Evolutionary conservation across 768 basidiomycete species (phyloP), one percentile per base, ranked within the genome.

Genomic region (Lentinula boryana): DNA sequence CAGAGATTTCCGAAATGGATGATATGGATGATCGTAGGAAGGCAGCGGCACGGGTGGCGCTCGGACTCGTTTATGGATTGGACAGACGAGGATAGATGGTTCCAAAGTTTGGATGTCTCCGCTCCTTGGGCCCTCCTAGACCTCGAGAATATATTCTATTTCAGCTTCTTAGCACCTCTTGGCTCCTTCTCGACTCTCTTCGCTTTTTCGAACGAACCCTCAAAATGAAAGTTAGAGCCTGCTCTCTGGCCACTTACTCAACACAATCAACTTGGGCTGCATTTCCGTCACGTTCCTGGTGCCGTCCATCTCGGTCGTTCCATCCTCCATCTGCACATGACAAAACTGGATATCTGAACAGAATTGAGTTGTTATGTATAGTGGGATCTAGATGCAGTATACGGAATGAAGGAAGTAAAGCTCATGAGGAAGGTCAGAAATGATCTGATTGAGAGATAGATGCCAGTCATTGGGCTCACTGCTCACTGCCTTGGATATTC

Each of bases 1-100:
- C 82, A 23, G 88, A 92, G 74, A 91, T 92, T 64, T 78, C 84
- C 23, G 79, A 75, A 10, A 88, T 92, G 74, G 73, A 76, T 5
- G 78, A 86, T 66, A 83, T 86, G 64, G 78, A 76, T 23, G 87
- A 88, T 72, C 76, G 84, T 64, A 75, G 86, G 65, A 81, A 75
- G 65, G 85, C 88, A 27, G 90, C 90, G 0, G 90, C 90, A 7
- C 75, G 77, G 50, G 87, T 89, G 21, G 88, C 90, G 23, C 74
- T 92, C 0, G 87, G 87, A 0, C 71, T 92, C 55, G 88, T 86
- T 5, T 87, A 89, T 70, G 89, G 88, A 2, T 72, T 91, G 57
- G 77, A 80, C 58, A 56, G 53, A 54, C 53, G 36, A 54, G 36
- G 33, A 54, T 54, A 48, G 46, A 64, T 49, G 65, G 60, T 44